Conservation (phyloP, 2,329 filamentous ascomycete species). For the Cryphonectria nitschkei region DNA sequence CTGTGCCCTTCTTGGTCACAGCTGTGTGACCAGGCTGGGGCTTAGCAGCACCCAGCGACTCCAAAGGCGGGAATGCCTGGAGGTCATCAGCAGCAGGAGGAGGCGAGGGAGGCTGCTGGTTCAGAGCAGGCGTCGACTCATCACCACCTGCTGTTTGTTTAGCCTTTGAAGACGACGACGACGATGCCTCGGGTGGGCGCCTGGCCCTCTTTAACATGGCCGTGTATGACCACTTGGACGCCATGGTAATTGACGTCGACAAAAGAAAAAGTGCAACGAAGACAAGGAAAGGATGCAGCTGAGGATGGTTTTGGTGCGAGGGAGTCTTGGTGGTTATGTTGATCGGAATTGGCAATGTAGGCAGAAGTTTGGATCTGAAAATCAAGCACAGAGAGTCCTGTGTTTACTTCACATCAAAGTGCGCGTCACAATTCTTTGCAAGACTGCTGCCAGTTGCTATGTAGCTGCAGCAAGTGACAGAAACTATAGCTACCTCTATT, state of each 20-base stretch:
- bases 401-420: background rate
- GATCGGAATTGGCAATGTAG: background rate
- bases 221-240: background rate
- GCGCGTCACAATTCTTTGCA: no score
- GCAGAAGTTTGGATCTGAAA: background rate
- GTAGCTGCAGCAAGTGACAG: background rate
- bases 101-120: background rate
- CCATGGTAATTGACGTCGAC: background rate
- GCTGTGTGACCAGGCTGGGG: background rate
- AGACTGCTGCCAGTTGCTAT: background rate
- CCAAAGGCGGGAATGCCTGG: background rate
- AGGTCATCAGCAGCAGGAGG: background rate
- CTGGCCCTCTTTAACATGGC: background rate
- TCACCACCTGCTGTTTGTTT: background rate
- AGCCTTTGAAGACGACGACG: background rate
- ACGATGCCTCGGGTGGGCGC: background rate
- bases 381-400: background rate
- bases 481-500: background rate
- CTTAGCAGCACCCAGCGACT: background rate
- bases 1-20: background rate
- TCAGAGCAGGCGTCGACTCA: background rate
- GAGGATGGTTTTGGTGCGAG: background rate
- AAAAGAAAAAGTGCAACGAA: background rate
- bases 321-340: background rate
- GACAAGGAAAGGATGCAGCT: background rate